A percentile compares a stretch with the other conserved stretches of the same genome.
phyloP scores from a whole-genome alignment of 768 basidiomycete species.

The Calocera cornea region DNA sequence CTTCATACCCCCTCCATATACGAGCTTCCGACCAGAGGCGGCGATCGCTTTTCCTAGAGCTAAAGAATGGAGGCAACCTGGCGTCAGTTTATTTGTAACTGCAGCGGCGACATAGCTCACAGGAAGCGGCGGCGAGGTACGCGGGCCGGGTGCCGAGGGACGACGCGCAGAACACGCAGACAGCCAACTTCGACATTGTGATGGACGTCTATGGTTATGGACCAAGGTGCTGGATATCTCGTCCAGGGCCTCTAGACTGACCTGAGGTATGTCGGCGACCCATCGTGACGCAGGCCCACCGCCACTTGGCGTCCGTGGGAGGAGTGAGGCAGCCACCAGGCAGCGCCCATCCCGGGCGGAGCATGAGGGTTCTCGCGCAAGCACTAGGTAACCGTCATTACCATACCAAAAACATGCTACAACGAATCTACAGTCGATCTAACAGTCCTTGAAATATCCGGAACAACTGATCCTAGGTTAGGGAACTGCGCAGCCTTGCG shows the following conservation, averaged over 20 bases:
- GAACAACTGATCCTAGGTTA: not conserved
- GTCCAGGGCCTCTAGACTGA: too few species aligned
- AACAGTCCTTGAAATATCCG: not conserved
- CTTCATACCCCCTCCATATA: slow-evolving; percentile 75
- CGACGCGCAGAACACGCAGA: slow-evolving; percentile 66
- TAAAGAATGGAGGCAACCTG: slow-evolving; percentile 19
- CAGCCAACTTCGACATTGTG: slow-evolving; percentile 2
- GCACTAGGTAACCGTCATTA: too few species aligned
- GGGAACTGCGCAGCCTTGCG: not conserved
- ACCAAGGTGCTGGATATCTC: too few species aligned
- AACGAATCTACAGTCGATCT: too few species aligned
- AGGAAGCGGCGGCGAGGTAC: slow-evolving; percentile 52
- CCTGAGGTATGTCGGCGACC: too few species aligned
- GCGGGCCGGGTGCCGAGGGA: slow-evolving; percentile 48
- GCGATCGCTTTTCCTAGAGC: slow-evolving; percentile 67
- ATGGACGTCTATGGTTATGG: too few species aligned
- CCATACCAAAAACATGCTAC: too few species aligned
- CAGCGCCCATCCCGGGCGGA: too few species aligned
- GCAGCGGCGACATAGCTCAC: slow-evolving; percentile 30
- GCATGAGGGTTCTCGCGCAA: too few species aligned
- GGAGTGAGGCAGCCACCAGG: too few species aligned
- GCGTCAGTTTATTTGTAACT: not conserved
- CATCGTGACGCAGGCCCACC: too few species aligned
- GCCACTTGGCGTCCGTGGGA: too few species aligned
- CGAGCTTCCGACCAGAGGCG: slow-evolving; percentile 41